Base-by-base conservation (phyloP, 352 stramenopile species). In the Phytophthora colocasiae region DNA sequence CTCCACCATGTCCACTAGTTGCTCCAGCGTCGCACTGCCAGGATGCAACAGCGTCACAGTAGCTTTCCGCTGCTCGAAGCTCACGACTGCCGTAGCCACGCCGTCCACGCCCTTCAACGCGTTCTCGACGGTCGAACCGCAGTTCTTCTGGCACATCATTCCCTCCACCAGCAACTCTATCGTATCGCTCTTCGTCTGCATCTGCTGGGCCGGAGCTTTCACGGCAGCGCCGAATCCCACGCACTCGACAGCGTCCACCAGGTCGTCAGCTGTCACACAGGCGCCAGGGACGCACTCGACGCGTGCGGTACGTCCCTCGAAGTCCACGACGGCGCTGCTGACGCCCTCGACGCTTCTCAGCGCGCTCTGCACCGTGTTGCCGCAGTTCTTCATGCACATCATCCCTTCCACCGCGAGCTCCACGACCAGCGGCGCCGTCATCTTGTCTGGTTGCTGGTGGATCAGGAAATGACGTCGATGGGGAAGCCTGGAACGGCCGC, bases 131-230 rank as follows among this genome's bases (percentile, higher is more conserved):
- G 92, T 98, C 36, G 72, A 91, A 52, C 97, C 97, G 66, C 95
- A 97, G 73, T 98, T 98, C 54, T 98, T 98, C 75, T 98, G 91
- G 51, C 92, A 97, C 77, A 97, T 97, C 85, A 98, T 97, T 46
- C 93, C 93, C 64, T 98, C 93, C 3, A 99, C 87, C 27, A 92
- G 66, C 56, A 97, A 62, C 29, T 78, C 36, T 8, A 91, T 24
- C 39, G 73, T 77, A 24, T 60, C 24, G 38, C 26, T 50, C 12
- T 51, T 6, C 17, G 24, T 45, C 26, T 45, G 36, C 45, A 32
- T 34, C 32, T 34, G 29, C 29, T 34, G 31, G 31, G 31, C 31
- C 31, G 31, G 31, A 34, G 31, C 31, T 34, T 78, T 85, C 39
- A 93, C 32, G 11, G 65, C 76, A 4, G 88, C 86, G 17, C 85